Percentiles rank a stretch among this genome's conserved stretches.
Conservation (phyloP, 176 grass and related monocot species). For the Chloris gayana region DNA sequence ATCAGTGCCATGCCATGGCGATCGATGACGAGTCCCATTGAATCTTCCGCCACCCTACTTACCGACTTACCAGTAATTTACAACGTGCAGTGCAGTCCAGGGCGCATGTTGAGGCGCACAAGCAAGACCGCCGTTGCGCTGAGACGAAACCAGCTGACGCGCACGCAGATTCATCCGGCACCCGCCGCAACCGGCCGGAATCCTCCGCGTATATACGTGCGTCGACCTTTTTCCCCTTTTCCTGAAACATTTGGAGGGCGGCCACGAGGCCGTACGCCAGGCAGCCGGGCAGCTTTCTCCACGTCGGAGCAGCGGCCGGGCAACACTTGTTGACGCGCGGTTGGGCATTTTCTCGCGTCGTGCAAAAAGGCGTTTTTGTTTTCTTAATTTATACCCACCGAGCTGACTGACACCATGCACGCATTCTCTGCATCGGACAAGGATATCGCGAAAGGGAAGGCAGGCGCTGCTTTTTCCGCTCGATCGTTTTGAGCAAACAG, state of each 20-base stretch:
- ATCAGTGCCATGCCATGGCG: no score
- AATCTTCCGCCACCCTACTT: no score
- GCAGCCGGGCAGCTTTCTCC: not conserved
- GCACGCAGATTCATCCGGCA: not conserved
- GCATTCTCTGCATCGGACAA: not conserved
- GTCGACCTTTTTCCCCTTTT: not conserved
- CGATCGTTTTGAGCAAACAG: not conserved
- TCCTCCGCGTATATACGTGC: not conserved
- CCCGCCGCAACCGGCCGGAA: not conserved
- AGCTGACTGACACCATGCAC: slow-evolving; percentile 4
- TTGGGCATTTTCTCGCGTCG: not conserved
- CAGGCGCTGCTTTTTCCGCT: not conserved
- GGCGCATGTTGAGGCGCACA: no score
- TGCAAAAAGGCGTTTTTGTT: not conserved
- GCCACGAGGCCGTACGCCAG: not conserved
- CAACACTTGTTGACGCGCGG: not conserved
- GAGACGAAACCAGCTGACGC: not conserved
- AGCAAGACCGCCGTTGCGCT: not conserved
- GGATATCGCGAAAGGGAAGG: not conserved
- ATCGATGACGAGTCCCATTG: no score
- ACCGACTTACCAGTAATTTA: no score
- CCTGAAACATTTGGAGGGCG: not conserved
- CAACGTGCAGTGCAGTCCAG: no score
- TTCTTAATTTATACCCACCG: not conserved
- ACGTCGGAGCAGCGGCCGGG: not conserved